A percentile compares a stretch with the other conserved stretches of the same genome.
Conservation (phyloP, 1,139 yeast species). For the Geotrichum bryndzae region DNA sequence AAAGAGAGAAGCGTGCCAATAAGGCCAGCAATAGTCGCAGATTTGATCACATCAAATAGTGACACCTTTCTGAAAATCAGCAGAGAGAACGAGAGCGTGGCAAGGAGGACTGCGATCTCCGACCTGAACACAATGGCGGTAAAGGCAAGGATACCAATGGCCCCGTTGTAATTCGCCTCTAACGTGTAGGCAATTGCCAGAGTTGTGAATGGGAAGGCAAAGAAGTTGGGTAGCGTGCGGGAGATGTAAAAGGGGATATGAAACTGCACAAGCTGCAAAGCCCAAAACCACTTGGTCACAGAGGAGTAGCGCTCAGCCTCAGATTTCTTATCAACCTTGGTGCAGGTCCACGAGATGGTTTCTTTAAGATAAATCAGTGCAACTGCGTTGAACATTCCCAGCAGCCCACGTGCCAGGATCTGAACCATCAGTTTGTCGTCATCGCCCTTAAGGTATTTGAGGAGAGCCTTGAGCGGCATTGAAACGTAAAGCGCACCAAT, state of each 20-base stretch:
- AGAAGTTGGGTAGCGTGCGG: conserved; percentile 78
- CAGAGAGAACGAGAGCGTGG: conserved; percentile 39
- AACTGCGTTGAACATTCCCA: conserved; percentile 32
- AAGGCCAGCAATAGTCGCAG: conserved; percentile 49
- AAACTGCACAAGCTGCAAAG: conserved; percentile 62
- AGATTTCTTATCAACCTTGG: conserved; percentile 5
- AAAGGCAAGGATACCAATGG: conserved; percentile 56
- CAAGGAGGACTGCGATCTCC: conserved; percentile 62
- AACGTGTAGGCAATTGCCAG: conserved; percentile 49
- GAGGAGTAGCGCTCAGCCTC: conserved; percentile 15
- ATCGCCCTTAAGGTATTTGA: conserved; percentile 26
- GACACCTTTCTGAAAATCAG: conserved; percentile 40
- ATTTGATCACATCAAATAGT: conserved; percentile 36
- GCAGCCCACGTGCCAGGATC: conserved; percentile 30
- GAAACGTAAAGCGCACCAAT: conserved; percentile 64
- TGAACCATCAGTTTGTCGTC: conserved; percentile 39
- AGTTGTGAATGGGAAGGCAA: conserved; percentile 71
- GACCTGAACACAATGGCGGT: conserved; percentile 64
- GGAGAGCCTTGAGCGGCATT: conserved; percentile 37
- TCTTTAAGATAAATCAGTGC: conserved; percentile 29
- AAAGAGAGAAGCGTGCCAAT: conserved; percentile 49
- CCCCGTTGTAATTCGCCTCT: conserved; percentile 44
- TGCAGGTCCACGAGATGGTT: conserved; percentile 21
- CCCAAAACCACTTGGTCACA: conserved; percentile 46
- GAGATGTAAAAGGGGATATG: conserved; percentile 73